These are phyloP conservation scores for Trichophyton rubrum DNA, from an alignment of 2,329 filamentous ascomycete species.

Conservation along the genomic window DNA sequence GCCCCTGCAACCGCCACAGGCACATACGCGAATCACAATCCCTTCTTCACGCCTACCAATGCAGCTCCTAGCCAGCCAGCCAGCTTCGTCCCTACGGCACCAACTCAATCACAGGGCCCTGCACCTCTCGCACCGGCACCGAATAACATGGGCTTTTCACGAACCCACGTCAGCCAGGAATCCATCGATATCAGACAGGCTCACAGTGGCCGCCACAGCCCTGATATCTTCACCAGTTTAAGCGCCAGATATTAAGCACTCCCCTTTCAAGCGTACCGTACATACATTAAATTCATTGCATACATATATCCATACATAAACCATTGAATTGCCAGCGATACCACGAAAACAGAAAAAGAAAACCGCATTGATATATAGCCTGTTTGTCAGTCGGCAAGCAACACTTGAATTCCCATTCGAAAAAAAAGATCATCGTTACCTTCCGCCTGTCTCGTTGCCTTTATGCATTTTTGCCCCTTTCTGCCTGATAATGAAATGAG, in stretches of 20 bases:
- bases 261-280: conserved; percentile 15
- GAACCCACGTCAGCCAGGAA: conserved; percentile 35
- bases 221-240: conserved; percentile 39
- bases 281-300: background rate
- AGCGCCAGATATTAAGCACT: conserved; percentile 30
- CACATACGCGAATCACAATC: conserved; percentile 14
- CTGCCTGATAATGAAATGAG: no score
- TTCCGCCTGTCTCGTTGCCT: background rate
- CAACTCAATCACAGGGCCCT: background rate
- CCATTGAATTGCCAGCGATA: background rate
- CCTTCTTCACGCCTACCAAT: conserved; percentile 20
- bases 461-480: background rate
- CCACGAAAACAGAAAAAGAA: background rate
- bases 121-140: background rate
- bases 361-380: background rate
- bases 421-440: background rate
- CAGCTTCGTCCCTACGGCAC: background rate
- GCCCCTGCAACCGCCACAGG: conserved; percentile 16
- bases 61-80: conserved; percentile 12
- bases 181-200: conserved; percentile 37
- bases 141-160: conserved; percentile 2
- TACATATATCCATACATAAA: background rate
- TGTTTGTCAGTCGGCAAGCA: background rate
- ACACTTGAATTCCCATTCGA: background rate
- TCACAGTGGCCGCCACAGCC: conserved; percentile 38